Evolutionary conservation across 129 eudicot genomes (phyloP).

Genomic region (Kitagawia praeruptora): DNA sequence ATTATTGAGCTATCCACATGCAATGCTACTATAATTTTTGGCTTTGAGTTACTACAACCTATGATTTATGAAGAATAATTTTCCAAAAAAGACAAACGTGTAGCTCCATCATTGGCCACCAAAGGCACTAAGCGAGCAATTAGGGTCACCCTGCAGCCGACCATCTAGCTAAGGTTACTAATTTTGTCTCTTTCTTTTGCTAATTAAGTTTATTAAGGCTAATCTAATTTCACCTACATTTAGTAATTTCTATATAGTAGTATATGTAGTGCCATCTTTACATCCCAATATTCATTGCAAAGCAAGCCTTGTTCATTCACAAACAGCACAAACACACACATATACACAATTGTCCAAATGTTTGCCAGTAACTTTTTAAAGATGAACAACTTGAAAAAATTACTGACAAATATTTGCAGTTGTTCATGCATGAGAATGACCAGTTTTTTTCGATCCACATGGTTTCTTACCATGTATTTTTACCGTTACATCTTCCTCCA

Average conservation of each 20-base stretch:
- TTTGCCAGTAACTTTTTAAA: conserved; percentile 9
- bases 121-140: neutral
- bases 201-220: neutral
- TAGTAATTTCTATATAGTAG: neutral
- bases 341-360: conserved; percentile 17
- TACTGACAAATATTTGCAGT: neutral
- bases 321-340: too few relatives aligned
- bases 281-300: neutral
- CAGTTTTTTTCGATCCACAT: neutral
- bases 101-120: neutral
- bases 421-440: neutral
- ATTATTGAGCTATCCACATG: neutral
- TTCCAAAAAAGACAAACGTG: too few relatives aligned
- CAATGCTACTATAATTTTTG: neutral
- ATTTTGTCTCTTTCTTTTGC: neutral
- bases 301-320: neutral
- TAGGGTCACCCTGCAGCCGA: neutral
- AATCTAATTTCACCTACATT: neutral
- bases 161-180: neutral
- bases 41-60: too few relatives aligned
- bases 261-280: neutral
- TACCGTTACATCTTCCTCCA: conserved; percentile 3
- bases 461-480: conserved; percentile 1
- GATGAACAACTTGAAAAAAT: conserved; percentile 14
- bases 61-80: too few relatives aligned